Percentiles rank a stretch among this genome's conserved stretches.
These are phyloP conservation scores for Boechera divaricarpa DNA, from an alignment of 345 rosid species.

Conservation along the genomic window DNA sequence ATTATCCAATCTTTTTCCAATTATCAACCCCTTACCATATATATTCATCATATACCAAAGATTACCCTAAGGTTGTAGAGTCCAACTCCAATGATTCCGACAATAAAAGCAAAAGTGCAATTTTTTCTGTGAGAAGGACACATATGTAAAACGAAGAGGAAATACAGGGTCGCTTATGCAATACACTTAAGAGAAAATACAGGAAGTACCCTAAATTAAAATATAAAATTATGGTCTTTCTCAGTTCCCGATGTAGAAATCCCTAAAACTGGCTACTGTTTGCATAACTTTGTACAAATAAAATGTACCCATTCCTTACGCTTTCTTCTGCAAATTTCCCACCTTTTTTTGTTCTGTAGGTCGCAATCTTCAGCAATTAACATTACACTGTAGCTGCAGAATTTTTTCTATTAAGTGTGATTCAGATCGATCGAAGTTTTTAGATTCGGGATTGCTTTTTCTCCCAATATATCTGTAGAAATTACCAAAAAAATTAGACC, in stretches of 20 bases:
- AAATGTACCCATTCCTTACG: background rate
- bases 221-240: slow-evolving; percentile 5
- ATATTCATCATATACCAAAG: too few species aligned
- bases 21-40: too few species aligned
- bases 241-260: slow-evolving; percentile 5
- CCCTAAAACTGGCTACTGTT: slow-evolving; percentile 28
- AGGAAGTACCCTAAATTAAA: slow-evolving; percentile 5
- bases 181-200: background rate
- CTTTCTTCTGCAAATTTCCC: background rate
- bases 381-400: slow-evolving; percentile 27
- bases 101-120: too few species aligned
- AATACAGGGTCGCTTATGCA: background rate
- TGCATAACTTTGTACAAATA: background rate
- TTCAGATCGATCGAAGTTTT: slow-evolving; percentile 21
- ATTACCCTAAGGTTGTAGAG: too few species aligned
- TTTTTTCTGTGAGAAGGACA: background rate
- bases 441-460: slow-evolving; percentile 17
- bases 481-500: slow-evolving; percentile 14
- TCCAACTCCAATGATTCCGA: too few species aligned
- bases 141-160: background rate
- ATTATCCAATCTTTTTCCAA: too few species aligned
- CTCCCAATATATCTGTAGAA: slow-evolving; percentile 25
- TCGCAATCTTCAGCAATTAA: slow-evolving; percentile 12
- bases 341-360: slow-evolving; percentile 5
- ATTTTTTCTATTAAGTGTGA: slow-evolving; percentile 8